Base-by-base conservation (phyloP, 2,329 filamentous ascomycete genomes). In the Dactylellina drechsleri region DNA sequence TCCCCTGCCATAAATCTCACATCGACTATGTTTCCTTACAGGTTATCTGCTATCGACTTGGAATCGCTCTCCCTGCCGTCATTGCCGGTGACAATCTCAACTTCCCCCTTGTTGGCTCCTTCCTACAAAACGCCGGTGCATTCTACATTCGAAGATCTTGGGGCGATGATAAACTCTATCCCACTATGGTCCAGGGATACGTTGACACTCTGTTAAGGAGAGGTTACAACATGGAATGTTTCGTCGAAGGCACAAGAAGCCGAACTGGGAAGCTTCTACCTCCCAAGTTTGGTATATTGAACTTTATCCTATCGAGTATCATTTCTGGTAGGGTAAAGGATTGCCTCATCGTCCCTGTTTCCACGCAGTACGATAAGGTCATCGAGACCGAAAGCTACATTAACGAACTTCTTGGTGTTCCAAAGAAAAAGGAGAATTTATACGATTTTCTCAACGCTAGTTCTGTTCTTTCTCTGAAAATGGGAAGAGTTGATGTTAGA, bases 311-410 rank as follows among this genome's bases (percentile, higher is more conserved):
- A 16, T 95, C 99, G 78, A 96, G 92, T 78, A 86, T 99, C 13
- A 84, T 97, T 4, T 96, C 92, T 0, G 93, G 93, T 0, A 87
- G 93, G 5, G 93, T 97, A 0, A 86, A 96, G 54, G 95, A 99
- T 82, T 90, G 92, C 36, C 91, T 97, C 49, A 92, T 99, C 61
- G 97, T 94, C 79, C 95, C 95, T 0, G 95, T 99, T 53, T 96
- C 92, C 81, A 97, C 93, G 0, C 95, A 99, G 81, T 99, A 99
- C 81, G 95, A 99, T 85, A 99, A 98, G 81, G 95, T 99, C 66
- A 96, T 99, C 73, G 95, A 99, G 82, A 97, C 96, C 0, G 93
- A 97, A 82, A 95, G 93, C 4, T 99, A 99, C 80, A 94, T 98
- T 52, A 95, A 90, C 40, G 95, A 99, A 82, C 87, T 99, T 1